These are phyloP conservation scores for Gamsiella multidivaricata DNA, from an alignment of 192 early-diverging fungal genomes.

Conservation along the genomic window DNA sequence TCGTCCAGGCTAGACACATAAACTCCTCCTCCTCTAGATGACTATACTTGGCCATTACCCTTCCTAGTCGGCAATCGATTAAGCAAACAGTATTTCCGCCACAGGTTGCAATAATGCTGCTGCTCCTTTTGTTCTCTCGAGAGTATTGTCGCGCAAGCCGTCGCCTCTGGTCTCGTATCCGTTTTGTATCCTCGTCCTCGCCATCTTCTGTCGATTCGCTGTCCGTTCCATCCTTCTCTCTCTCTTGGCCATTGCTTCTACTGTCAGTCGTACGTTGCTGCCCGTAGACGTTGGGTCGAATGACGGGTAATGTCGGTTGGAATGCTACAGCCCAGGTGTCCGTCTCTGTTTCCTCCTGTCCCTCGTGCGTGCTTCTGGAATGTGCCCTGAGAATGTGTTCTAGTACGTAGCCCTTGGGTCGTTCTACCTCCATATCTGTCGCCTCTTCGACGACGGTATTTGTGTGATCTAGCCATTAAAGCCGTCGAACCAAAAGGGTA, in stretches of 20 bases:
- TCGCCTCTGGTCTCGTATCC: not conserved
- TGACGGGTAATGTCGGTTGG: constrained; percentile 44
- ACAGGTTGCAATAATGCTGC: constrained; percentile 56
- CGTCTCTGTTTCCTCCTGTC: constrained; percentile 34
- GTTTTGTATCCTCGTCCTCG: not conserved
- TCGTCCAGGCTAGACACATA: constrained; percentile 62
- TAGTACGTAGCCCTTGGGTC: constrained; percentile 8
- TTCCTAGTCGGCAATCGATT: constrained; percentile 56
- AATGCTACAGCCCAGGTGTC: constrained; percentile 61
- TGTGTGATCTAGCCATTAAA: not conserved
- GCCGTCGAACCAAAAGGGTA: not conserved
- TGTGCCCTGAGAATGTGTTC: constrained; percentile 46
- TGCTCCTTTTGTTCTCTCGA: not conserved
- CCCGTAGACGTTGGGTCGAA: not conserved
- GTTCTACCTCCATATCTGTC: constrained; percentile 15
- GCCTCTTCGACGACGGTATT: not conserved
- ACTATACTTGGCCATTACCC: constrained; percentile 58
- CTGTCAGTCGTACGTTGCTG: not conserved
- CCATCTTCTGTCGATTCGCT: not conserved
- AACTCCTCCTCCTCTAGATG: constrained; percentile 62
- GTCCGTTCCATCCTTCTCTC: not conserved
- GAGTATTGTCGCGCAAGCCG: constrained; percentile 1
- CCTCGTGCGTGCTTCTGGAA: constrained; percentile 37
- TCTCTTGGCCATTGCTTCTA: not conserved
- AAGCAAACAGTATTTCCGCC: constrained; percentile 57